Evolutionary conservation across 2,329 filamentous ascomycete species (phyloP).

Genomic region (Cytospora leucostoma): DNA sequence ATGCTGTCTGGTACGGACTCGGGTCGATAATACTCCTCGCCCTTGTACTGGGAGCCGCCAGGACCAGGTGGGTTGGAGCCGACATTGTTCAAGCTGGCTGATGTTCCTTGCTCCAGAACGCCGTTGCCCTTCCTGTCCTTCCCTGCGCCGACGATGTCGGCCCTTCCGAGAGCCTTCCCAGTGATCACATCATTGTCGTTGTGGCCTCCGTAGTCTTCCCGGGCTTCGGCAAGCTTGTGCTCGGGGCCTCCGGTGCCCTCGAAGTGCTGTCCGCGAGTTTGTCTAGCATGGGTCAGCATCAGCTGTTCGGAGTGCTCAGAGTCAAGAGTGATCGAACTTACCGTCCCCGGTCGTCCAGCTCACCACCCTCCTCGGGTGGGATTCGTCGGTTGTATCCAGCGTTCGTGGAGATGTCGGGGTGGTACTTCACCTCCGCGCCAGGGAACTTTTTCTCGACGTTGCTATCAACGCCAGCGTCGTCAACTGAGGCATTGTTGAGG

Average conservation of each 20-base stretch:
- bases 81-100: slow-evolving; percentile 43
- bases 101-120: slow-evolving; percentile 39
- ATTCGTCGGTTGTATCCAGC: slow-evolving; percentile 48
- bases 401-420: slow-evolving; percentile 48
- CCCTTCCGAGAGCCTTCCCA: slow-evolving; percentile 33
- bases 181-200: slow-evolving; percentile 42
- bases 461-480: slow-evolving; percentile 47
- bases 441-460: slow-evolving; percentile 47
- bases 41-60: slow-evolving; percentile 44
- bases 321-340: slow-evolving; percentile 32
- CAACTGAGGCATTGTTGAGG: slow-evolving; percentile 41
- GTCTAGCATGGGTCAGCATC: slow-evolving; percentile 37
- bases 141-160: slow-evolving; percentile 19
- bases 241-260: slow-evolving; percentile 47
- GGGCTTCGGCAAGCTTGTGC: slow-evolving; percentile 40
- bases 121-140: slow-evolving; percentile 31
- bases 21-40: slow-evolving; percentile 43
- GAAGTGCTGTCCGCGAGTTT: slow-evolving; percentile 47
- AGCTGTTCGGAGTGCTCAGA: neutral
- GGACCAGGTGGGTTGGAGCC: slow-evolving; percentile 39
- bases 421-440: slow-evolving; percentile 43
- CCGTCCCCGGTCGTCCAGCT: slow-evolving; percentile 47
- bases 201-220: slow-evolving; percentile 38
- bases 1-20: slow-evolving; percentile 47
- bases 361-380: slow-evolving; percentile 47